Evolutionary conservation across 2,329 filamentous ascomycete genomes (phyloP).

Genomic region (Trichoderma harzianum): DNA sequence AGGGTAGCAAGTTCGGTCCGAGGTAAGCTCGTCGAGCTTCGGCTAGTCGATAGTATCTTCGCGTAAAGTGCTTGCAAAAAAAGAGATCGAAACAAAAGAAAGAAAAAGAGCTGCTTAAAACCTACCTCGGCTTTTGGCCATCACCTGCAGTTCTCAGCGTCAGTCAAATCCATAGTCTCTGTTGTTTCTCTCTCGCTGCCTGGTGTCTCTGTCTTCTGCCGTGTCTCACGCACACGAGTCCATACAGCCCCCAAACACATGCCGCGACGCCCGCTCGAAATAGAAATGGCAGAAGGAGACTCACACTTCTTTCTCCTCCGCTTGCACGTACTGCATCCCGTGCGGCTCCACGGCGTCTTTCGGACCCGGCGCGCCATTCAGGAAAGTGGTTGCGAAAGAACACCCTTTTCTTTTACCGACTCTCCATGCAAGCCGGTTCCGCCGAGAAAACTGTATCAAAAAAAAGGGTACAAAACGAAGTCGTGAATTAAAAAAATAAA

Average conservation of each 20-base stretch:
- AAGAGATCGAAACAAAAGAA: neutral
- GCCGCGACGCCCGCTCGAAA: neutral
- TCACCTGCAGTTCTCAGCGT: neutral
- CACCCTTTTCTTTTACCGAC: neutral
- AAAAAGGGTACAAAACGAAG: neutral
- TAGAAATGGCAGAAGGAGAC: neutral
- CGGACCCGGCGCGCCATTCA: constrained; percentile 11
- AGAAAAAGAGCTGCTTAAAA: neutral
- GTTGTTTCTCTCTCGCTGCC: neutral
- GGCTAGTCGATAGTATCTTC: neutral
- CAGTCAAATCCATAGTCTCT: neutral
- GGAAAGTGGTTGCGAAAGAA: neutral
- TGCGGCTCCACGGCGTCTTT: constrained; percentile 17
- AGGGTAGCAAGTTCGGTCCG: neutral
- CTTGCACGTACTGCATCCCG: constrained; percentile 15
- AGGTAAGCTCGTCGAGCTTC: neutral
- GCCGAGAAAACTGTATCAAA: neutral
- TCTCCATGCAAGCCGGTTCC: neutral
- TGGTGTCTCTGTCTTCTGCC: neutral
- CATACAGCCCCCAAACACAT: neutral
- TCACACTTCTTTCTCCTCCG: constrained; percentile 16
- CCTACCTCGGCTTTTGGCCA: constrained; percentile 14
- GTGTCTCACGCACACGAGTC: neutral
- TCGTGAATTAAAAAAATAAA: neutral
- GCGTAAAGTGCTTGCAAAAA: neutral